Evolutionary conservation across 345 rosid genomes (phyloP).

Genomic region (Brassica napus): Da-Ae NC_063450.1:18444501-18445000

Average conservation of each 20-base stretch:
- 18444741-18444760: constrained; percentile 51
- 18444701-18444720: constrained; percentile 73
- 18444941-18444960: constrained; percentile 5
- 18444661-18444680: constrained; percentile 34
- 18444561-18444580: background rate
- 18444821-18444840: constrained; percentile 44
- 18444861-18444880: constrained; percentile 58
- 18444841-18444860: constrained; percentile 52
- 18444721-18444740: constrained; percentile 54
- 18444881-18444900: constrained; percentile 55
- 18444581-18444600: background rate
- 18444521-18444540: background rate
- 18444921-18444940: constrained; percentile 25
- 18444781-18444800: constrained; percentile 18
- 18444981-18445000: constrained; percentile 65
- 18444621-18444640: constrained; percentile 4
- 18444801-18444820: constrained; percentile 7
- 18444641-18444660: constrained; percentile 5
- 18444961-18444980: constrained; percentile 68
- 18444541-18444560: background rate
- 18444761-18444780: constrained; percentile 1
- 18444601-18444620: constrained; percentile 3
- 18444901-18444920: constrained; percentile 23
- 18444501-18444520: constrained; percentile 1
- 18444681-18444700: constrained; percentile 93